Base-by-base conservation (phyloP, 2,329 filamentous ascomycete genomes). In the Nothophoma quercina region DNA sequence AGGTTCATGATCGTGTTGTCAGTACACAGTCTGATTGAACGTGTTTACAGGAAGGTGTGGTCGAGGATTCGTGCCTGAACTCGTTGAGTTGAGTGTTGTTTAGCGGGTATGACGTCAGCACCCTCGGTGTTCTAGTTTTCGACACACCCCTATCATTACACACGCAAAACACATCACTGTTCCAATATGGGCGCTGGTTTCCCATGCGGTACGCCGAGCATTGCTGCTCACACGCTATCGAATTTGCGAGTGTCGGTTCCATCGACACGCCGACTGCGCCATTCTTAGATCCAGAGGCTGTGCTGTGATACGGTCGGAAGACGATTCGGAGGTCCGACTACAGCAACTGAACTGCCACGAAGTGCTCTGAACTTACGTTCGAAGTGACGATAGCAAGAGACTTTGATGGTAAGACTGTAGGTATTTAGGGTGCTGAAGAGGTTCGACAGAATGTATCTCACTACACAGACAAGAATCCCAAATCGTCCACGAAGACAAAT, bases 281-380 rank as follows among this genome's bases (percentile, higher is more conserved):
- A 16, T 21, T 10, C 18, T 33, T 16, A 28, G 26, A 44, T 44
- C 32, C 4, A 21, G 22, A 10, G 40, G 47, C 39, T 39, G 39
- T 51, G 38, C 26, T 13, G n/a, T 39, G 18, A 49, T 12, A 44
- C 47, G 40, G 47, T 39, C 47, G 40, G 48, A 22, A 16, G 35
- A 12, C 9, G 9, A 10, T 44, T 22, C 28, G 33, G 26, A 13
- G 21, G 13, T 28, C 15, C 18, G 23, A 6, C 12, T 42, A 18
- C 30, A 36, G 38, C 25, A 30, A n/a, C 32, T 21, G 25, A 49
- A 28, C 10, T 15, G 13, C 32, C 30, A 33, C 32, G 15, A 26
- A 10, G 5, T 6, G 8, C 9, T 4, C 6, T 33, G 6, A 10
- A 4, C 8, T 6, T 23, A 3, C 15, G 2, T 34, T 6, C 15